Evolutionary conservation across 768 basidiomycete species (phyloP).

Genomic region (Lactarius trivialis): DNA sequence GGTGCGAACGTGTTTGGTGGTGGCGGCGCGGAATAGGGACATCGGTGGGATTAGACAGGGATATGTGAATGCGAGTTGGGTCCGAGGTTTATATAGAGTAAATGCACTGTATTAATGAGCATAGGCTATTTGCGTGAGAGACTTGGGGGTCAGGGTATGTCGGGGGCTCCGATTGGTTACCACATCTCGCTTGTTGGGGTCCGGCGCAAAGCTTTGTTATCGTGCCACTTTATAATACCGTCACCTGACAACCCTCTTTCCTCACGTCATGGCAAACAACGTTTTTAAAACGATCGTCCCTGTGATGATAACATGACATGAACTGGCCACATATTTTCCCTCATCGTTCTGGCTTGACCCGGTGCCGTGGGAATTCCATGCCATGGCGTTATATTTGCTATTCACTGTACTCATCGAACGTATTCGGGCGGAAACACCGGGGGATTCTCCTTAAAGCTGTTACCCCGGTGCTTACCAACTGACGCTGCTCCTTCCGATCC

Average conservation of each 20-base stretch:
- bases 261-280: not conserved
- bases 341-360: not conserved
- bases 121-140: constrained; percentile 1
- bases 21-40: constrained; percentile 28
- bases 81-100: not conserved
- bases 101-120: not conserved
- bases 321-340: not conserved
- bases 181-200: constrained; percentile 6
- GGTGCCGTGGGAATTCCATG: not conserved
- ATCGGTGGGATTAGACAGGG: constrained; percentile 21
- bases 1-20: constrained; percentile 28
- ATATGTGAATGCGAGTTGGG: not conserved
- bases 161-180: constrained; percentile 18
- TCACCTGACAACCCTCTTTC: not conserved
- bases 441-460: not conserved
- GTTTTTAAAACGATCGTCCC: not conserved
- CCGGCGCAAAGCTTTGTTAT: not conserved
- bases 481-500: not conserved
- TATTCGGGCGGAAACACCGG: no score
- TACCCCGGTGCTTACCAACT: not conserved
- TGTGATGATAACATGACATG: not conserved
- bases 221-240: constrained; percentile 5
- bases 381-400: not conserved
- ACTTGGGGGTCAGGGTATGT: not conserved
- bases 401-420: not conserved